Evolutionary conservation across 495 filamentous ascomycete species (phyloP), one percentile per base, ranked within the genome.

Genomic region (Annulohypoxylon moriforme): DNA sequence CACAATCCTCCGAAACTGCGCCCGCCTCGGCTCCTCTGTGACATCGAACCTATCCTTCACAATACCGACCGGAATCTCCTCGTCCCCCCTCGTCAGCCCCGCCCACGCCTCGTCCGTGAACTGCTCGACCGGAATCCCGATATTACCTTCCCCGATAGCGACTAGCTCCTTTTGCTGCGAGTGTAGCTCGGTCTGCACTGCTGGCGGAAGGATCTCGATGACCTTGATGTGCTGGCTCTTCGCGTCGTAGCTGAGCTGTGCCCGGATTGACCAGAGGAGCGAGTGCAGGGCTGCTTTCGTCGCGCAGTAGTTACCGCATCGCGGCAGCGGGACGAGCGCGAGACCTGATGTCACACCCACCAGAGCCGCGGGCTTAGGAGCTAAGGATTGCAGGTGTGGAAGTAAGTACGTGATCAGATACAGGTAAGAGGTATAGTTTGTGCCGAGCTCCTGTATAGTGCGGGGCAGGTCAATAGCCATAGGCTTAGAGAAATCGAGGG

Each of bases 381-480:
- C 53, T 0, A 65, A 71, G 18, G 76, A 56, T 67, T 88, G 83
- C 1, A 94, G 82, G 69, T 89, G 86, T 0, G 91, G 89, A 0
- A 92, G 81, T 76, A 94, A 89, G 0, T 85, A 84, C 11, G 88
- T 84, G 20, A 87, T 84, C 1, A 92, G 80, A 66, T 87, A 82
- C 6, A 94, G 75, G 50, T 85, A 84, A 14, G 90, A 83, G 29
- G 86, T 85, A 78, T 92, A 94, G 79, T 94, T 94, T 1, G 89
- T 92, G 8, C 77, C 79, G 25, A 93, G 62, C 74, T 94, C 92
- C 6, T 79, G 68, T 46, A 86, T 77, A 16, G 90, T 76, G 0
- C 79, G 46, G 0, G 78, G 73, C 0, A 94, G 80, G 72, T 90
- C 82, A 60, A 92, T 82, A 8, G 78, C 81, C 9, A 81, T 78